phyloP scores from a whole-genome alignment of 805 yeast genomes.

The Saccharomycopsis sp. region DNA sequence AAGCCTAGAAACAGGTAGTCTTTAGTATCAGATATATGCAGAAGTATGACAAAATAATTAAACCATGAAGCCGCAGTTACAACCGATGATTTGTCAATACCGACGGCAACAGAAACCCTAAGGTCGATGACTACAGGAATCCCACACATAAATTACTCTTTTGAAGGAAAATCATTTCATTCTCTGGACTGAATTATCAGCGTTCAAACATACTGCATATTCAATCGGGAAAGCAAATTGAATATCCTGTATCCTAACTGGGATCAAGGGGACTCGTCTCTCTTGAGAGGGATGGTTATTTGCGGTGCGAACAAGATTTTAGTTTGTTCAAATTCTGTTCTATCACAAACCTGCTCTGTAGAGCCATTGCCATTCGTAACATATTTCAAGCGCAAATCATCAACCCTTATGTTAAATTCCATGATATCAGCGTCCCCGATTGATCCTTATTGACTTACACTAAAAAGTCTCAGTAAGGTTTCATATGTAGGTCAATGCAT shows the following conservation, averaged over 20 bases:
- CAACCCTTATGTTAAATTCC: too few relatives aligned
- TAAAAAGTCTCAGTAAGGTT: not conserved
- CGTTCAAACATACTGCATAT: not conserved
- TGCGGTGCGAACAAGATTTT: not conserved
- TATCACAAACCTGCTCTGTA: not conserved
- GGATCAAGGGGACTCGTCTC: not conserved
- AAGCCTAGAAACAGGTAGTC: too few relatives aligned
- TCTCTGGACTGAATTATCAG: not conserved
- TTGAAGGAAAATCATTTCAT: not conserved
- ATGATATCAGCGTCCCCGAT: too few relatives aligned
- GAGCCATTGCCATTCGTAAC: not conserved
- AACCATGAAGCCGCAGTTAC: too few relatives aligned
- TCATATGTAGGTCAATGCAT: not conserved
- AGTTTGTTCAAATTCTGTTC: not conserved
- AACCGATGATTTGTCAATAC: too few relatives aligned
- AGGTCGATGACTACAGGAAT: not conserved
- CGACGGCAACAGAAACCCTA: not conserved
- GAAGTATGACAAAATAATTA: too few relatives aligned
- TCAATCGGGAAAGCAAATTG: not conserved
- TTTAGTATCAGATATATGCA: too few relatives aligned
- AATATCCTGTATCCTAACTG: conserved; percentile 1
- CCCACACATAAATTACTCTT: not conserved
- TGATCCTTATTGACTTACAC: too few relatives aligned
- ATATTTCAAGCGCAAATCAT: not conserved
- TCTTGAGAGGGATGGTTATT: not conserved